Base-by-base conservation (phyloP, 148 eudicot species). In the Linanthus parryae region DNA sequence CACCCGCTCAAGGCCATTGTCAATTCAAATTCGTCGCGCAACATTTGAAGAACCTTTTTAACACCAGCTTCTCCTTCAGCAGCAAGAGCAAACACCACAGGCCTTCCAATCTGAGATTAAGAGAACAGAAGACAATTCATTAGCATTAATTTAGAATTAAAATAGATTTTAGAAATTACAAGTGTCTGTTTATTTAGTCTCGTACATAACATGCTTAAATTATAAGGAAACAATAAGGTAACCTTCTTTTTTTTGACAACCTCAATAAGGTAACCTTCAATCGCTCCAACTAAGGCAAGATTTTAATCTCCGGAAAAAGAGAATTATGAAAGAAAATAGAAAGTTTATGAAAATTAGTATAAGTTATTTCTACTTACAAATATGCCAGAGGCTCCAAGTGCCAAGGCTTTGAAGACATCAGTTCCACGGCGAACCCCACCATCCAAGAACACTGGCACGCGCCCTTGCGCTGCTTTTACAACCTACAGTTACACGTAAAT, bases 401-500 rank as follows among this genome's bases (percentile, higher is more conserved):
- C 99, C 64, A 92, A 68, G 12, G 99, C 99, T 79, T 92, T 92
- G 76, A 92, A 92, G 50, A 92, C 99, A 70, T 92, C 99, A 23
- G 99, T 92, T 65, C 99, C 99, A 68, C 99, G 96, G 1, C 96
- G 82, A 29, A 92, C 85, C 29, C 99, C 99, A 35, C 99, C 99
- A 63, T 92, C 99, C 75, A 92, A 63, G 80, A 84, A 92, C 29
- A 92, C 99, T 0, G 99, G 99, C 44, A 88, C 60, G 10, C 82
- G 83, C 48, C 99, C 99, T 78, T 84, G 95, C 42, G 71, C 85
- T 26, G 88, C 99, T 73, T 84, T 88, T 59, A 94, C 99, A 68
- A 88, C 99, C 99, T 94, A 54, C 52, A 42, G 21, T 52, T 38
- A 48, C 22, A 27, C 31, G 48, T 10, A 24, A 20, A 40, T 26